Percentiles rank a stretch among this genome's conserved stretches.
These are phyloP conservation scores for Larix kaempferi DNA, from an alignment of 75 land plant species.

Conservation along the genomic window DNA sequence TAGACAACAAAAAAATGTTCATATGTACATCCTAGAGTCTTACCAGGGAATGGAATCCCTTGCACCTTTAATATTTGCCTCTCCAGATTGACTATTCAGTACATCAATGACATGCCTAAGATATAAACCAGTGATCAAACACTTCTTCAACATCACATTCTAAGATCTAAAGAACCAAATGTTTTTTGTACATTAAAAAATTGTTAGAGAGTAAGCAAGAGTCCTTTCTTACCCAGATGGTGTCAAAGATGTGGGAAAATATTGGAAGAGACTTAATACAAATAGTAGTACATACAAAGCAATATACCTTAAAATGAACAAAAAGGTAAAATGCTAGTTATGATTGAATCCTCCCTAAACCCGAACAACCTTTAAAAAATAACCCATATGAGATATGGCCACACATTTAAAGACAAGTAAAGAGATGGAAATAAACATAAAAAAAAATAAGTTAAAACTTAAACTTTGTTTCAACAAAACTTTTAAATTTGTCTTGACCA, in stretches of 20 bases:
- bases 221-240: conserved; percentile 72
- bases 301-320: conserved; percentile 56
- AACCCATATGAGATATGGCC: not conserved
- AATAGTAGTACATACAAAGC: conserved; percentile 54
- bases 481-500: not conserved
- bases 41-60: conserved; percentile 1
- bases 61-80: not conserved
- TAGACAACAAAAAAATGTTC: not conserved
- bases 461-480: not conserved
- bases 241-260: conserved; percentile 73
- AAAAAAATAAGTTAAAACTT: not conserved
- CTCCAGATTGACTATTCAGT: not conserved
- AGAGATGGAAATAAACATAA: not conserved
- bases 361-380: not conserved
- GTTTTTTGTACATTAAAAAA: not conserved
- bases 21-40: not conserved
- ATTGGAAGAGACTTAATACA: conserved; percentile 58
- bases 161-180: not conserved
- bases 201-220: not conserved
- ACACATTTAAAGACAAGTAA: not conserved
- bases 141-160: not conserved
- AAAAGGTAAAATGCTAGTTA: not conserved
- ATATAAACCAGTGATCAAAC: not conserved
- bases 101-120: conserved; percentile 11
- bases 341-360: not conserved